Conservation (phyloP, 345 rosid species). For the Hypericum perforatum region DNA sequence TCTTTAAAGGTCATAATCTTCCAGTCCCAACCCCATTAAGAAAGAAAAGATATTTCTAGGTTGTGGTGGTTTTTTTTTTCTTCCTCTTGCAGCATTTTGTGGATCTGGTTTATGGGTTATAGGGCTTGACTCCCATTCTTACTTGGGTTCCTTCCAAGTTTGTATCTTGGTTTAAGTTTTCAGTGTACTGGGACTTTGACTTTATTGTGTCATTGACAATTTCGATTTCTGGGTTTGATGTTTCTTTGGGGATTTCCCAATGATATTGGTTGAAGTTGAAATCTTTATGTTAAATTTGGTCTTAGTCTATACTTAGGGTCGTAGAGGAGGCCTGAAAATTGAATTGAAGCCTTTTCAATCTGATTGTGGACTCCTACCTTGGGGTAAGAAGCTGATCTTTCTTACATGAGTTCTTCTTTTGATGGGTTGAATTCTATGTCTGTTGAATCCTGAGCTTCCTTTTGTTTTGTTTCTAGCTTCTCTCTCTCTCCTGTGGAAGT, state of each 20-base stretch:
- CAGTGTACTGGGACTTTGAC: constrained; percentile 29
- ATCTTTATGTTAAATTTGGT: constrained; percentile 5
- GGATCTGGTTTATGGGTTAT: constrained; percentile 54
- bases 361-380: constrained; percentile 13
- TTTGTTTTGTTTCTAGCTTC: constrained; percentile 11
- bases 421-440: constrained; percentile 21
- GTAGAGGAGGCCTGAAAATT: constrained; percentile 11
- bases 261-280: constrained; percentile 14
- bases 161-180: constrained; percentile 24
- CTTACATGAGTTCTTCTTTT: constrained; percentile 4
- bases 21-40: no score
- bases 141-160: constrained; percentile 30
- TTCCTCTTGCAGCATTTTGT: constrained; percentile 17
- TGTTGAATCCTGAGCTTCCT: constrained; percentile 15
- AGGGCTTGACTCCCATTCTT: constrained; percentile 42
- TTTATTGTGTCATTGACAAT: constrained; percentile 18
- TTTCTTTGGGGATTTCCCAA: constrained; percentile 17
- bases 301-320: constrained; percentile 14
- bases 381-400: constrained; percentile 13
- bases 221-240: constrained; percentile 13
- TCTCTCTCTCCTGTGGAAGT: constrained; percentile 13
- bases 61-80: no score
- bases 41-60: no score
- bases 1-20: no score
- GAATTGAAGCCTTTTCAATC: constrained; percentile 20